These are phyloP conservation scores for Rickenella mellea DNA, from an alignment of 768 basidiomycete genomes.

Conservation along the genomic window DNA sequence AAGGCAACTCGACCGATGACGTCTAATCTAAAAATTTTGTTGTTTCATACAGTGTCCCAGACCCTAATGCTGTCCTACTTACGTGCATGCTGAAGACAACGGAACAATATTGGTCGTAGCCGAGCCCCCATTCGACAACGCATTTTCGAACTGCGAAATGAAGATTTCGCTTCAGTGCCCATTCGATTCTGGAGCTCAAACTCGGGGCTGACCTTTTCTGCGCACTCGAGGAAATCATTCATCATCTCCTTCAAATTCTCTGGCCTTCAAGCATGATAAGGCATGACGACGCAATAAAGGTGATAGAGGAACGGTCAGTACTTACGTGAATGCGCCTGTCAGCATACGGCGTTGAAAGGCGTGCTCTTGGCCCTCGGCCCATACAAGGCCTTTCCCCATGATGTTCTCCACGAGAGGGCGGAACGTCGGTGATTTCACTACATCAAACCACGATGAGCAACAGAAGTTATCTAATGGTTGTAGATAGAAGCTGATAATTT, in stretches of 20 bases:
- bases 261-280: slow-evolving; percentile 11
- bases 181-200: too few relatives aligned
- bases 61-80: neutral
- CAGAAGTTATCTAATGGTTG: neutral
- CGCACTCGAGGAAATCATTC: slow-evolving; percentile 22
- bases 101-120: slow-evolving; percentile 13
- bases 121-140: slow-evolving; percentile 10
- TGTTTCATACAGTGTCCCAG: too few relatives aligned
- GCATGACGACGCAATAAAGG: neutral
- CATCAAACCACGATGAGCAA: too few relatives aligned
- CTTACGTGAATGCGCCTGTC: slow-evolving; percentile 26
- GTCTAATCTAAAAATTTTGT: slow-evolving; percentile 17
- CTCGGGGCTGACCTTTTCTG: slow-evolving; percentile 22
- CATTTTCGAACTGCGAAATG: slow-evolving; percentile 12
- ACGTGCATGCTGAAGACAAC: slow-evolving; percentile 15
- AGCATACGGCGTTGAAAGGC: slow-evolving; percentile 22
- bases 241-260: slow-evolving; percentile 26
- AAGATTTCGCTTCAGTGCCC: too few relatives aligned
- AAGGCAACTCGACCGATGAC: slow-evolving; percentile 15
- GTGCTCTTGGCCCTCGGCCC: too few relatives aligned
- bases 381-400: too few relatives aligned
- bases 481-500: neutral
- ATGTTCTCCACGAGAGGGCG: too few relatives aligned
- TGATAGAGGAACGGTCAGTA: neutral
- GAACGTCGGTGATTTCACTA: too few relatives aligned